Percentiles rank a stretch among this genome's conserved stretches.
Conservation (phyloP, 805 yeast species). For the Ogataea nitratoaversa region DNA sequence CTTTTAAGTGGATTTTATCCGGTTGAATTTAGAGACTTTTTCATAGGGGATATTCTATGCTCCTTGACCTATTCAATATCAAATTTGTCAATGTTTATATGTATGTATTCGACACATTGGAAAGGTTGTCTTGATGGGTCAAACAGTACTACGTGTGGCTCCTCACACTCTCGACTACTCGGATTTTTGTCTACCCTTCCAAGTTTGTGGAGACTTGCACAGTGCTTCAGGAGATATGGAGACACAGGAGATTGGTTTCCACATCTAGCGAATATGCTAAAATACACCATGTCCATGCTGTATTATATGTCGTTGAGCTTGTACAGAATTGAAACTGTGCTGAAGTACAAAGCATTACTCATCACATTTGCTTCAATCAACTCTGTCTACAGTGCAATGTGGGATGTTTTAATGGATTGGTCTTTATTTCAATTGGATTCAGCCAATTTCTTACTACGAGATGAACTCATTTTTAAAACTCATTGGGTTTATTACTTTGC, state of each 20-base stretch:
- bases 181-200: slow-evolving; percentile 87
- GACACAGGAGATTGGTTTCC: slow-evolving; percentile 97
- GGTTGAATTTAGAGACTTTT: slow-evolving; percentile 92
- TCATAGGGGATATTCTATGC: slow-evolving; percentile 86
- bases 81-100: slow-evolving; percentile 79
- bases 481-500: slow-evolving; percentile 69
- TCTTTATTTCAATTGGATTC: slow-evolving; percentile 70
- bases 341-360: slow-evolving; percentile 49
- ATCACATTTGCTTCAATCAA: slow-evolving; percentile 73
- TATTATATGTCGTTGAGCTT: slow-evolving; percentile 73
- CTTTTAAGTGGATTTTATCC: slow-evolving; percentile 83
- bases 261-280: slow-evolving; percentile 82
- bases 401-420: slow-evolving; percentile 98
- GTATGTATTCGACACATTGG: slow-evolving; percentile 77
- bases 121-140: slow-evolving; percentile 41
- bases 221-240: slow-evolving; percentile 84
- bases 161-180: slow-evolving; percentile 66
- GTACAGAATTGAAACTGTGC: slow-evolving; percentile 59
- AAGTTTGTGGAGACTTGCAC: slow-evolving; percentile 84
- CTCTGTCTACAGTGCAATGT: slow-evolving; percentile 60
- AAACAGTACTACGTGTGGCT: slow-evolving; percentile 56
- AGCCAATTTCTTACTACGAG: slow-evolving; percentile 56
- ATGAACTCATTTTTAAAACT: slow-evolving; percentile 59
- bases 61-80: slow-evolving; percentile 86
- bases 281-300: slow-evolving; percentile 62